Conservation (phyloP, 129 eudicot genomes). For the Pittosporum tobira region DNA sequence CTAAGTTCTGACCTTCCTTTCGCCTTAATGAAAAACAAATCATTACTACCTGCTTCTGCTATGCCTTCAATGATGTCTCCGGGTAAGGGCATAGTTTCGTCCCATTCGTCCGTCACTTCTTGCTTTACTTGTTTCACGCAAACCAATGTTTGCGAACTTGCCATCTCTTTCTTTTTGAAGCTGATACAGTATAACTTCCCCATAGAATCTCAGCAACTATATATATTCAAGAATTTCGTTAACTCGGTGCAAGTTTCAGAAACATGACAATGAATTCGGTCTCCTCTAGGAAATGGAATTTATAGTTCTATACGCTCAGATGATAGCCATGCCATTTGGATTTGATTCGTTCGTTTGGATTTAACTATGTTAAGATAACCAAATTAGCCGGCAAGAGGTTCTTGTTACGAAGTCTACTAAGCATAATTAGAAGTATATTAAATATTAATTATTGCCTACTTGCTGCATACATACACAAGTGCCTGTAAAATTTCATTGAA, state of each 20-base stretch:
- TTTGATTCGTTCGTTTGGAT: not conserved
- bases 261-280: constrained; percentile 16
- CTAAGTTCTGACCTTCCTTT: constrained; percentile 36
- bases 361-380: not conserved
- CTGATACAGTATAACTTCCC: constrained; percentile 4
- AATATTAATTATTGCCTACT: no score
- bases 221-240: constrained; percentile 1
- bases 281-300: constrained; percentile 18
- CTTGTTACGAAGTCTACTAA: not conserved
- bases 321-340: constrained; percentile 10
- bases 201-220: constrained; percentile 10
- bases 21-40: constrained; percentile 27
- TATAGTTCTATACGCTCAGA: constrained; percentile 15
- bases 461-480: no score
- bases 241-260: not conserved
- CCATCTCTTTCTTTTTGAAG: constrained; percentile 20
- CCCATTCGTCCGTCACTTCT: constrained; percentile 39
- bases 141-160: constrained; percentile 22
- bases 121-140: constrained; percentile 52
- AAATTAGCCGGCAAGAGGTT: constrained; percentile 1
- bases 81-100: constrained; percentile 50
- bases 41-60: constrained; percentile 21
- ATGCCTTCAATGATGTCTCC: constrained; percentile 60
- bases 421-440: not conserved
- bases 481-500: not conserved